Evolutionary conservation across 2,329 filamentous ascomycete genomes (phyloP).

Genomic region (Hypoxylon sp.): DNA sequence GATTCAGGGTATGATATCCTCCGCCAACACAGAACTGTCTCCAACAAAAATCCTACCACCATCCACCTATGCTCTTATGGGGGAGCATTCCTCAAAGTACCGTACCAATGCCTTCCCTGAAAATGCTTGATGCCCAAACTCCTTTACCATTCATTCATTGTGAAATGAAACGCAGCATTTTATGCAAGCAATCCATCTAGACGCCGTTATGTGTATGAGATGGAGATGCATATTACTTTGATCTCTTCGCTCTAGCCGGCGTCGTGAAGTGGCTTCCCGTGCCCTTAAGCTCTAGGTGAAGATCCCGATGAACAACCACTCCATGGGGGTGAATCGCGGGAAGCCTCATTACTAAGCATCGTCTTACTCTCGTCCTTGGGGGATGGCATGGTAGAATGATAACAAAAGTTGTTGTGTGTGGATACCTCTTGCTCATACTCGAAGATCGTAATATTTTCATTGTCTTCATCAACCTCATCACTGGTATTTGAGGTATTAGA

Average conservation of each 20-base stretch:
- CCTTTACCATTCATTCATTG: slow-evolving; percentile 25
- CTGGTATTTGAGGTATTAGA: not conserved
- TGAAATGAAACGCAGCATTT: slow-evolving; percentile 9
- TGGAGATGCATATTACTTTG: slow-evolving; percentile 1
- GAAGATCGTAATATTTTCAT: not conserved
- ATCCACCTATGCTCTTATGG: slow-evolving; percentile 21
- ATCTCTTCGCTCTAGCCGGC: slow-evolving; percentile 27
- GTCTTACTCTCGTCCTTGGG: slow-evolving; percentile 5
- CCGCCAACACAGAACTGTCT: slow-evolving; percentile 2
- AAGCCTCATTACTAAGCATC: not conserved
- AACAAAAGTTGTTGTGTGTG: slow-evolving; percentile 1
- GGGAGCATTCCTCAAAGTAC: slow-evolving; percentile 9
- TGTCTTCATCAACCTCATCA: slow-evolving; percentile 4
- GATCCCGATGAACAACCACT: slow-evolving; percentile 12
- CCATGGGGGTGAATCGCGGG: not conserved
- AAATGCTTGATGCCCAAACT: slow-evolving; percentile 43
- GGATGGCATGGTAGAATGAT: slow-evolving; percentile 5
- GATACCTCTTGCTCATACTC: slow-evolving; percentile 8
- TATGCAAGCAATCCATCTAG: slow-evolving; percentile 13
- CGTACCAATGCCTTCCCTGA: slow-evolving; percentile 32
- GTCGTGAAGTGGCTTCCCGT: slow-evolving; percentile 36
- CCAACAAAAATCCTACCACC: slow-evolving; percentile 28
- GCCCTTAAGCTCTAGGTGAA: slow-evolving; percentile 38
- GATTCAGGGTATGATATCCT: slow-evolving; percentile 10
- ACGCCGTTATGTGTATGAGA: not conserved